phyloP scores from a whole-genome alignment of 2,329 filamentous ascomycete genomes.

The Polytolypa hystricis region DNA sequence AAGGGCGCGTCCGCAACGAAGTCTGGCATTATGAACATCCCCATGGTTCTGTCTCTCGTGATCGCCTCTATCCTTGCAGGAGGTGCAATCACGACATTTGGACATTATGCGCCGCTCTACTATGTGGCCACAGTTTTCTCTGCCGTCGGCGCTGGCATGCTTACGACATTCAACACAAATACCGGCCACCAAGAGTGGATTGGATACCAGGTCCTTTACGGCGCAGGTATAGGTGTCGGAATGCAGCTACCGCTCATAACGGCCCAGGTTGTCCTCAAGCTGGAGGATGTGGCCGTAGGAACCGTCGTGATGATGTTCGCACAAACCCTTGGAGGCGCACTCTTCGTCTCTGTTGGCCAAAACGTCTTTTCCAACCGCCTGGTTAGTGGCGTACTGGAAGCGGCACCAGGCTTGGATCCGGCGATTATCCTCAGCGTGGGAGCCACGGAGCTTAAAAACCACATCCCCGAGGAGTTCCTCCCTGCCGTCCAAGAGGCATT shows the following conservation, averaged over 20 bases:
- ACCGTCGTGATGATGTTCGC: slow-evolving; percentile 26
- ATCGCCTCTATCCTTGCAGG: slow-evolving; percentile 23
- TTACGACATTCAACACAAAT: slow-evolving; percentile 24
- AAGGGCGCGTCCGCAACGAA: slow-evolving; percentile 23
- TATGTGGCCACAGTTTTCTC: slow-evolving; percentile 22
- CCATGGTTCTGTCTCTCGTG: slow-evolving; percentile 23
- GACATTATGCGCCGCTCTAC: slow-evolving; percentile 33
- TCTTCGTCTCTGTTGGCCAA: slow-evolving; percentile 29
- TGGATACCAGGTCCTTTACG: slow-evolving; percentile 28
- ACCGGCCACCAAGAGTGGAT: slow-evolving; percentile 27
- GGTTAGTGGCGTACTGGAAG: slow-evolving; percentile 15
- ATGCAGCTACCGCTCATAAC: slow-evolving; percentile 27
- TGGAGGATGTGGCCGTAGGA: slow-evolving; percentile 24
- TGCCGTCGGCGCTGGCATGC: slow-evolving; percentile 25
- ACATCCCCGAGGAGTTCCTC: slow-evolving; percentile 19
- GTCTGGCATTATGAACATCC: slow-evolving; percentile 30
- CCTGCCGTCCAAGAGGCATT: slow-evolving; percentile 25
- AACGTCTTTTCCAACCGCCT: slow-evolving; percentile 30
- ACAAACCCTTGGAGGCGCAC: slow-evolving; percentile 27
- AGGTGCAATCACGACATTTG: slow-evolving; percentile 19
- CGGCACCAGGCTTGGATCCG: slow-evolving; percentile 19
- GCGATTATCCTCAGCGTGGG: slow-evolving; percentile 22
- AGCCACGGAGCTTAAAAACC: slow-evolving; percentile 26
- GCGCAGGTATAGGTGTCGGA: slow-evolving; percentile 26
- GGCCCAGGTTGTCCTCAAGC: slow-evolving; percentile 23